Percentiles rank a stretch among this genome's conserved stretches.
Evolutionary conservation across 805 yeast species (phyloP).

Genomic region (Lipomyces yamanashiensis): DNA sequence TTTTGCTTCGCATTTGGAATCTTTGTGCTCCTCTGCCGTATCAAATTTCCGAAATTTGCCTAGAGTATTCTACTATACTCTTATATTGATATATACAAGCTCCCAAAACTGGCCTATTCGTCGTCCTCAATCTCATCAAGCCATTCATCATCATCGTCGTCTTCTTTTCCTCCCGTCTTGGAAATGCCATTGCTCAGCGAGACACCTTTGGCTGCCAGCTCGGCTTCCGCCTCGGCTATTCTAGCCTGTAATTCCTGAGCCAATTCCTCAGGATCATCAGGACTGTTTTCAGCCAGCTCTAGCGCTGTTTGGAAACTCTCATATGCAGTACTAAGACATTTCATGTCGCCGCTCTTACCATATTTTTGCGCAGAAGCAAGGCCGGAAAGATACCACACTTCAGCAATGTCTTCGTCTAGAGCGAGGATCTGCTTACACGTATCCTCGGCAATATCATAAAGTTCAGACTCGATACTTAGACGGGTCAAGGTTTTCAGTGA

Average conservation of each 20-base stretch:
- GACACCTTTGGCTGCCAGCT: constrained; percentile 7
- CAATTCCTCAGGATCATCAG: constrained; percentile 26
- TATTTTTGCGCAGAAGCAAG: constrained; percentile 51
- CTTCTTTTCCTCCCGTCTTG: neutral
- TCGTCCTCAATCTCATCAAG: constrained; percentile 31
- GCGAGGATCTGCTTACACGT: constrained; percentile 71
- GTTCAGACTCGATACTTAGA: constrained; percentile 75
- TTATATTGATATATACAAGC: neutral
- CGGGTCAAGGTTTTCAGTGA: constrained; percentile 74
- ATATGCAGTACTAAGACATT: constrained; percentile 3
- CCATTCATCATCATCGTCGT: constrained; percentile 31
- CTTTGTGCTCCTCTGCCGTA: too few species aligned
- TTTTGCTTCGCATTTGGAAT: too few species aligned
- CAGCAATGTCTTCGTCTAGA: constrained; percentile 83
- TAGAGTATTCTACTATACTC: neutral
- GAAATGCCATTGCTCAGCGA: neutral
- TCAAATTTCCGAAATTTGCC: too few species aligned
- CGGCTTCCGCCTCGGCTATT: constrained; percentile 20
- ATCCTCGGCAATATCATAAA: constrained; percentile 67
- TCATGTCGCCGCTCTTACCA: constrained; percentile 5
- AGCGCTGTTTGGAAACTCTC: constrained; percentile 21
- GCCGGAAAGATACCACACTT: constrained; percentile 81
- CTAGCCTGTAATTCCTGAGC: constrained; percentile 10
- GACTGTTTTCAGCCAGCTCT: constrained; percentile 16
- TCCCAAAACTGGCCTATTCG: neutral